Conservation (phyloP, 345 rosid genomes). For the Salix koriyanagi region DNA sequence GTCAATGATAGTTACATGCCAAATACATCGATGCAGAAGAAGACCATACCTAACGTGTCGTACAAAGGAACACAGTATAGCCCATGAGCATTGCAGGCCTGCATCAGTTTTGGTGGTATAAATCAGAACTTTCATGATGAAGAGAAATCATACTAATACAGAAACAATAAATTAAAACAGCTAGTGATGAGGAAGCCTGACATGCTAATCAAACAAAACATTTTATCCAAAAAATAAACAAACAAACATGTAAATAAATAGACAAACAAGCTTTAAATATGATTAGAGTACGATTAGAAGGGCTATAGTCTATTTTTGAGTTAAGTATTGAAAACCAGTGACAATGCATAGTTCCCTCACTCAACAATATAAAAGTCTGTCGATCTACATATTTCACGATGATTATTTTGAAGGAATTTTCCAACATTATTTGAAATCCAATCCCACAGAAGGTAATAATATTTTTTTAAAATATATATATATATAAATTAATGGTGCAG, state of each 20-base stretch:
- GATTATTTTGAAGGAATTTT: neutral
- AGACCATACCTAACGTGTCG: constrained; percentile 81
- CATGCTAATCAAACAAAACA: neutral
- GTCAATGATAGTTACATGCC: neutral
- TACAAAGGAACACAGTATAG: constrained; percentile 92
- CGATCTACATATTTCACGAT: neutral
- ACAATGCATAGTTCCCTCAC: neutral
- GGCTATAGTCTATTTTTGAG: neutral
- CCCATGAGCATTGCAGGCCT: constrained; percentile 99
- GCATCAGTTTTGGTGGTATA: constrained; percentile 25
- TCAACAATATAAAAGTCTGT: neutral
- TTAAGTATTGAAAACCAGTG: neutral
- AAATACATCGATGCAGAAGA: neutral
- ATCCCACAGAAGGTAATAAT: neutral
- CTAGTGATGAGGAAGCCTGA: neutral
- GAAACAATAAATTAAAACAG: constrained; percentile 6
- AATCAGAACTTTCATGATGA: neutral
- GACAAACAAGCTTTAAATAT: neutral
- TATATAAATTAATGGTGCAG: neutral
- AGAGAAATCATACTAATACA: neutral
- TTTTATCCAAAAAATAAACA: neutral
- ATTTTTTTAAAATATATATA: neutral
- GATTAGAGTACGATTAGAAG: neutral
- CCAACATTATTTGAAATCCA: neutral
- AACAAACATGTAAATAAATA: neutral